A percentile compares a stretch with the other conserved stretches of the same genome.
Evolutionary conservation across 768 basidiomycete species (phyloP).

Genomic region (Rubroboletus pulcherrimus): DNA sequence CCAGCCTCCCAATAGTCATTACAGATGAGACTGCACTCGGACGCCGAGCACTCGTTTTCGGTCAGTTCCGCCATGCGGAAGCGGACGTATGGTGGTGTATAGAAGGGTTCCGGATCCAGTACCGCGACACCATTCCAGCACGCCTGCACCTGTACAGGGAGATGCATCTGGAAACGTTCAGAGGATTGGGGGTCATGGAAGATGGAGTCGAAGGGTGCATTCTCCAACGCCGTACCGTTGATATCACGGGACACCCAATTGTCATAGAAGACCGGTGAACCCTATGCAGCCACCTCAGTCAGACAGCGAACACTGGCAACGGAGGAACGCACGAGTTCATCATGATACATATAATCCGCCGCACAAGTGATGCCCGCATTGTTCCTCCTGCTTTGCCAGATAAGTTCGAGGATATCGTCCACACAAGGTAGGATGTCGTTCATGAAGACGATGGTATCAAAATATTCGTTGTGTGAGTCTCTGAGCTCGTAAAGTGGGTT

Average conservation of each 20-base stretch:
- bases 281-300: slow-evolving; percentile 31
- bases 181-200: slow-evolving; percentile 82
- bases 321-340: slow-evolving; percentile 66
- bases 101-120: slow-evolving; percentile 94
- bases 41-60: slow-evolving; percentile 91
- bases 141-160: slow-evolving; percentile 94
- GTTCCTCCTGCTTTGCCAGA: slow-evolving; percentile 89
- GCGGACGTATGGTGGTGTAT: slow-evolving; percentile 81
- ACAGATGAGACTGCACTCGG: slow-evolving; percentile 94
- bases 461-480: slow-evolving; percentile 88
- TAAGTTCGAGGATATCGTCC: slow-evolving; percentile 95
- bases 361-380: slow-evolving; percentile 99
- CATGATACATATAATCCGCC: slow-evolving; percentile 98
- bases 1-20: slow-evolving; percentile 98
- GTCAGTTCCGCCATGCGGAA: slow-evolving; percentile 93
- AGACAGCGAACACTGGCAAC: not conserved
- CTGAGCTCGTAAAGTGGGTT: slow-evolving; percentile 92
- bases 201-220: slow-evolving; percentile 92
- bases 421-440: slow-evolving; percentile 98
- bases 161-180: slow-evolving; percentile 82
- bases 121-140: slow-evolving; percentile 99
- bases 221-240: slow-evolving; percentile 97
- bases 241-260: slow-evolving; percentile 99
- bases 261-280: slow-evolving; percentile 93
- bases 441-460: slow-evolving; percentile 98